Conservation (phyloP, 148 eudicot species). For the Chenopodium suecicum region DNA sequence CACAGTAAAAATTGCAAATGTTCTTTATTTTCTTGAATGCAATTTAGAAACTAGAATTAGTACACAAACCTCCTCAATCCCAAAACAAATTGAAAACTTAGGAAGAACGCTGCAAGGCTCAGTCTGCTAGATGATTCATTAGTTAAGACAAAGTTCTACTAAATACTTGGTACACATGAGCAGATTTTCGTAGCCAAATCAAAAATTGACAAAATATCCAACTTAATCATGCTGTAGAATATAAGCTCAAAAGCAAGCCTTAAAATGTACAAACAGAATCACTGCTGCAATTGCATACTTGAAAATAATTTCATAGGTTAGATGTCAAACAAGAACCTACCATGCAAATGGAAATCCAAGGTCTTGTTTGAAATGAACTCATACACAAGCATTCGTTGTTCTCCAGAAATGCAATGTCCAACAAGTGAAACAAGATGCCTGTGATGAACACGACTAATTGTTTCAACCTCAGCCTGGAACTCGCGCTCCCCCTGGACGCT, state of each 20-base stretch:
- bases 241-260: not conserved
- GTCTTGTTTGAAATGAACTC: constrained; percentile 76
- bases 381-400: constrained; percentile 64
- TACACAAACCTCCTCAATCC: not conserved
- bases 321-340: constrained; percentile 36
- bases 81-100: not conserved
- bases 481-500: constrained; percentile 89
- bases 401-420: constrained; percentile 72
- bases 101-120: not conserved
- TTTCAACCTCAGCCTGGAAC: constrained; percentile 87
- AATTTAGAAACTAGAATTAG: not conserved
- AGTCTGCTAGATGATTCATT: not conserved
- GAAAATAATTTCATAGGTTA: not conserved
- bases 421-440: constrained; percentile 72
- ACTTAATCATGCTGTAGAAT: not conserved
- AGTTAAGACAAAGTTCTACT: not conserved
- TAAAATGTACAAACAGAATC: not conserved
- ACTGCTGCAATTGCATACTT: not conserved
- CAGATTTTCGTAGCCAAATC: not conserved
- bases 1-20: not conserved
- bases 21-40: not conserved
- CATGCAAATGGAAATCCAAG: constrained; percentile 78
- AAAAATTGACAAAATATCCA: not conserved
- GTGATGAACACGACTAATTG: constrained; percentile 72
- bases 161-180: not conserved